A percentile compares a stretch with the other conserved stretches of the same genome.
These are phyloP conservation scores for Penicillium aurantiogriseum DNA, from an alignment of 2,329 filamentous ascomycete species.

Conservation along the genomic window DNA sequence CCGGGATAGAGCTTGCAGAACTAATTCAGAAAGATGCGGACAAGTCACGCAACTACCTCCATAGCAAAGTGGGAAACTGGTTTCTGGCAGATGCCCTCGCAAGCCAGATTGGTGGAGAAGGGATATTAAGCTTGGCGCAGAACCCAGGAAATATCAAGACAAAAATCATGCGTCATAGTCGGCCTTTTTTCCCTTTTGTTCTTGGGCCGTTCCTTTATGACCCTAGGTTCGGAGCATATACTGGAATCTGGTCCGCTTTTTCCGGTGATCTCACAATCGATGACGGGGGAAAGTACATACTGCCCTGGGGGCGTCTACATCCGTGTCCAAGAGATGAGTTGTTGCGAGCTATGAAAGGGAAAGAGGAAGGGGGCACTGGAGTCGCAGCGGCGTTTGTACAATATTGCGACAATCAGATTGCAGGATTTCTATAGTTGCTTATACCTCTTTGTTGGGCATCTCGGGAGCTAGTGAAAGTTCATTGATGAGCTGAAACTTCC, in stretches of 20 bases:
- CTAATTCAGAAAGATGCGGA: neutral
- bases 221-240: slow-evolving; percentile 10
- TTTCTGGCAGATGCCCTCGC: slow-evolving; percentile 9
- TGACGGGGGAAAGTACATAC: slow-evolving; percentile 10
- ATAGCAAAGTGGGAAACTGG: slow-evolving; percentile 15
- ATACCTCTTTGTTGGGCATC: neutral
- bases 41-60: slow-evolving; percentile 8
- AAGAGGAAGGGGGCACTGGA: slow-evolving; percentile 4
- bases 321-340: slow-evolving; percentile 7
- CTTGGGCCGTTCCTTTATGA: slow-evolving; percentile 4
- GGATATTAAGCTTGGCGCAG: slow-evolving; percentile 12
- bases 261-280: slow-evolving; percentile 1
- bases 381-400: slow-evolving; percentile 16
- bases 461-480: neutral
- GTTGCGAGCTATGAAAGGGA: slow-evolving; percentile 5
- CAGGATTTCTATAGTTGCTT: neutral
- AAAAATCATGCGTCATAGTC: slow-evolving; percentile 9
- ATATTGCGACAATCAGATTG: slow-evolving; percentile 10
- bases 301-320: slow-evolving; percentile 13
- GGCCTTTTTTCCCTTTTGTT: slow-evolving; percentile 1
- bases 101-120: neutral
- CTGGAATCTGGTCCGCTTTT: slow-evolving; percentile 10
- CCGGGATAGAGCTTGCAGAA: slow-evolving; percentile 2
- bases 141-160: slow-evolving; percentile 12
- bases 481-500: neutral